phyloP scores from a whole-genome alignment of 768 basidiomycete species.

The Strobilomyces echinocephalus region DNA sequence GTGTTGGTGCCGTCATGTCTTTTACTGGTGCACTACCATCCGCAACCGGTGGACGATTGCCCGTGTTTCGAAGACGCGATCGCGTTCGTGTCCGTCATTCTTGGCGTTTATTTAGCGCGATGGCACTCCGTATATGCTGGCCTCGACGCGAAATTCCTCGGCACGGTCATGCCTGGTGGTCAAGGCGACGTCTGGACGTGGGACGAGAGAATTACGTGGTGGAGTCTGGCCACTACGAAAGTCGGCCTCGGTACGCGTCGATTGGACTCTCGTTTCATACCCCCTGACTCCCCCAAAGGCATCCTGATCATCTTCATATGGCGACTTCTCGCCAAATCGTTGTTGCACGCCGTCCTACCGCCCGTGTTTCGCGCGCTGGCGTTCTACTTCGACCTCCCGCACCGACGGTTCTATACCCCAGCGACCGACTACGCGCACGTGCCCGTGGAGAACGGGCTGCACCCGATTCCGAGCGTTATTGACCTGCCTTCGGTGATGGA shows the following conservation, averaged over 20 bases:
- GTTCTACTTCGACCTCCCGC: conserved; percentile 65
- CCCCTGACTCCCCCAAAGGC: conserved; percentile 38
- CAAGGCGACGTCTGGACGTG: conserved; percentile 38
- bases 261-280: neutral
- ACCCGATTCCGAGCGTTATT: conserved; percentile 80
- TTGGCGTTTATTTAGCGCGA: conserved; percentile 64
- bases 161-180: conserved; percentile 52
- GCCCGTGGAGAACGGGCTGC: conserved; percentile 54
- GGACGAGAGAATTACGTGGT: conserved; percentile 35
- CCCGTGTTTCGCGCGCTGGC: conserved; percentile 78
- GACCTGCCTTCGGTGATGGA: conserved; percentile 55
- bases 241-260: conserved; percentile 36
- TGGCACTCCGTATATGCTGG: conserved; percentile 54
- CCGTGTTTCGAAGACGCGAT: conserved; percentile 98
- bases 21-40: conserved; percentile 80
- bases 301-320: conserved; percentile 78
- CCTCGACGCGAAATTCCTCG: conserved; percentile 33
- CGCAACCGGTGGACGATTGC: conserved; percentile 93
- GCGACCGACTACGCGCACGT: conserved; percentile 82
- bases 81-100: conserved; percentile 79
- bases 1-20: conserved; percentile 60
- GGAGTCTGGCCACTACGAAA: conserved; percentile 35
- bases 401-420: conserved; percentile 83
- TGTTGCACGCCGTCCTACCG: conserved; percentile 70
- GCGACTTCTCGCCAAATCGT: conserved; percentile 81